Percentiles rank a stretch among this genome's conserved stretches.
These are phyloP conservation scores for Trametes hirsuta DNA, from an alignment of 1,284 basidiomycete species.

Conservation along the genomic window DNA sequence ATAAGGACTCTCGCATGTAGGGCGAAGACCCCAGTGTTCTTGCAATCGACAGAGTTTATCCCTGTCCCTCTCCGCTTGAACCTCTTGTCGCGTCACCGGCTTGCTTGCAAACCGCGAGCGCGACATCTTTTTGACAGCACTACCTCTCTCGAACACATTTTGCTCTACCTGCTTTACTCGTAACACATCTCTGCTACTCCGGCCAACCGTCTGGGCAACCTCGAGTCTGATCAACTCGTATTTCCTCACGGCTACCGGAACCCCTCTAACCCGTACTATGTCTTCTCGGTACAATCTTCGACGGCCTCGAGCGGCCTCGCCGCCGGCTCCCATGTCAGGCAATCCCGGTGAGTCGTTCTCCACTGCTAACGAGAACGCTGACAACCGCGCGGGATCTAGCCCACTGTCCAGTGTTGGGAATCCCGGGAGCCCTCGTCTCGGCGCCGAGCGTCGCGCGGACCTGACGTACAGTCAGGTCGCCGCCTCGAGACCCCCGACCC, in stretches of 20 bases:
- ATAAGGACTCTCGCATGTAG: no score
- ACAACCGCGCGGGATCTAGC: background rate
- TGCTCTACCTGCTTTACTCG: background rate
- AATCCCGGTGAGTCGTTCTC: background rate
- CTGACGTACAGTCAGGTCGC: conserved; percentile 1
- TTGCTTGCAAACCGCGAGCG: background rate
- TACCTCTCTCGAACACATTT: background rate
- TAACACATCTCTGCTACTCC: no score
- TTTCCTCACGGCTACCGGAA: background rate
- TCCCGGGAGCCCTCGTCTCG: background rate
- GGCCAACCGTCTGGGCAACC: background rate
- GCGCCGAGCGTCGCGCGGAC: background rate
- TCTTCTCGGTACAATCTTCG: background rate
- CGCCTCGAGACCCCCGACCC: background rate
- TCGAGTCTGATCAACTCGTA: conserved; percentile 1
- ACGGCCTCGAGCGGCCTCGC: background rate
- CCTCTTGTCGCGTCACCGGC: background rate
- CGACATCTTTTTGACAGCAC: background rate
- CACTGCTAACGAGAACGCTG: background rate
- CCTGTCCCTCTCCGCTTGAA: no score
- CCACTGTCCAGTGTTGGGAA: background rate
- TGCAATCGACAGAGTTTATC: no score
- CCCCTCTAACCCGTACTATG: background rate
- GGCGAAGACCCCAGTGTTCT: no score
- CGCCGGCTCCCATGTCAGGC: background rate